phyloP scores from a whole-genome alignment of 441 rosid species.

The Populus hybrid region DNA sequence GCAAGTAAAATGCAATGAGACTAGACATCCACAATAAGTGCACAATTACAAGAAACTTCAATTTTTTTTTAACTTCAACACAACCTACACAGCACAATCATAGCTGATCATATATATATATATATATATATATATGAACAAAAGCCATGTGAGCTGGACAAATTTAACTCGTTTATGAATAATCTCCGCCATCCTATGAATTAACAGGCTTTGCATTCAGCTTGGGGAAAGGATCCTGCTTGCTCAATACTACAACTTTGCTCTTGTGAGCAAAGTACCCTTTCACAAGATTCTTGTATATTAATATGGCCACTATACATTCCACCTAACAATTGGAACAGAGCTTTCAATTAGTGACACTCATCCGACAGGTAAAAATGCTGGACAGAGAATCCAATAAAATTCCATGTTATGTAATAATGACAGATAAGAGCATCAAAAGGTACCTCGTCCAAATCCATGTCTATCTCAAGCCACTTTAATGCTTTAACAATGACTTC shows the following conservation, averaged over 20 bases:
- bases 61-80: background rate
- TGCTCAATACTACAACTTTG: constrained; percentile 91
- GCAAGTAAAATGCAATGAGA: background rate
- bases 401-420: background rate
- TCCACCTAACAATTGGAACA: constrained; percentile 58
- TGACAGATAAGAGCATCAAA: background rate
- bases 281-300: constrained; percentile 83
- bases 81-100: background rate
- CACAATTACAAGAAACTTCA: background rate
- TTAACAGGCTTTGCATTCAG: constrained; percentile 72
- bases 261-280: constrained; percentile 94
- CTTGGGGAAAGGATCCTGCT: constrained; percentile 92
- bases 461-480: constrained; percentile 90
- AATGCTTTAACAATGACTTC: constrained; percentile 84
- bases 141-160: background rate
- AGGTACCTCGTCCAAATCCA: constrained; percentile 93
- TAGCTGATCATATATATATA: background rate
- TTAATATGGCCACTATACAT: constrained; percentile 81
- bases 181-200: constrained; percentile 32
- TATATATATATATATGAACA: background rate
- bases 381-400: background rate
- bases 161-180: too few relatives aligned
- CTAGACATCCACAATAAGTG: background rate
- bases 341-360: constrained; percentile 4
- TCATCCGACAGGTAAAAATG: background rate